A percentile compares a stretch with the other conserved stretches of the same genome.
Evolutionary conservation across 2,329 filamentous ascomycete species (phyloP).

Genomic region (Alternaria sp.): DNA sequence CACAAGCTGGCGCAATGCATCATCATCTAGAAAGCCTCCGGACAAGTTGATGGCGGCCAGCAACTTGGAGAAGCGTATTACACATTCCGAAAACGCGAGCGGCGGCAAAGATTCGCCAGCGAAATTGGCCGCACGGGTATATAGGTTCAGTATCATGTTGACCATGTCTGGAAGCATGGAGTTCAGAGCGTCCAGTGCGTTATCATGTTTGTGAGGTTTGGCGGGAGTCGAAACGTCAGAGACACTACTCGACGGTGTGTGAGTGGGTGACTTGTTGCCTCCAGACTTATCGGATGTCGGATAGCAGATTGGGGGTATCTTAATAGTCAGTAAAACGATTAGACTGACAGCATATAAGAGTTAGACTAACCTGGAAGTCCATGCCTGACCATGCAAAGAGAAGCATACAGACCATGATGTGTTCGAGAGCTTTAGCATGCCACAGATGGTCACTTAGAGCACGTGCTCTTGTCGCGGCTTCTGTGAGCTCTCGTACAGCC

Average conservation of each 20-base stretch:
- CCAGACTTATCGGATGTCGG: conserved; percentile 57
- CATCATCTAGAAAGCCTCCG: conserved; percentile 66
- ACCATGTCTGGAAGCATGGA: conserved; percentile 73
- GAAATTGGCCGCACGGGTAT: conserved; percentile 68
- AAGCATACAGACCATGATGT: conserved; percentile 80
- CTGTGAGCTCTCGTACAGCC: conserved; percentile 80
- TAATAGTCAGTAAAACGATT: conserved; percentile 9
- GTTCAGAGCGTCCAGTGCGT: conserved; percentile 57
- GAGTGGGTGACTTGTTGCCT: conserved; percentile 51
- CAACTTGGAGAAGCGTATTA: conserved; percentile 75
- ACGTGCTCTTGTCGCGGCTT: conserved; percentile 78
- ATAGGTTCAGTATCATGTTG: conserved; percentile 76
- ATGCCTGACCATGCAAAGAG: conserved; percentile 83
- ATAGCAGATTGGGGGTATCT: conserved; percentile 62
- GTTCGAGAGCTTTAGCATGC: conserved; percentile 94
- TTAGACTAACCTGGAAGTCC: conserved; percentile 72
- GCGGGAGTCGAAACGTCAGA: conserved; percentile 48
- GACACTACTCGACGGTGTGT: conserved; percentile 48
- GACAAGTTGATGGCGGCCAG: conserved; percentile 70
- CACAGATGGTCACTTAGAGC: conserved; percentile 90
- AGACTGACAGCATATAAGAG: background rate
- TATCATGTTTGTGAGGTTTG: conserved; percentile 51
- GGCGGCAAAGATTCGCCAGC: conserved; percentile 73
- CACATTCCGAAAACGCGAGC: conserved; percentile 73
- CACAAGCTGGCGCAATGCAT: conserved; percentile 58